Evolutionary conservation across 768 basidiomycete genomes (phyloP), one percentile per base, ranked within the genome.

Genomic region (Artomyces pyxidatus): DNA sequence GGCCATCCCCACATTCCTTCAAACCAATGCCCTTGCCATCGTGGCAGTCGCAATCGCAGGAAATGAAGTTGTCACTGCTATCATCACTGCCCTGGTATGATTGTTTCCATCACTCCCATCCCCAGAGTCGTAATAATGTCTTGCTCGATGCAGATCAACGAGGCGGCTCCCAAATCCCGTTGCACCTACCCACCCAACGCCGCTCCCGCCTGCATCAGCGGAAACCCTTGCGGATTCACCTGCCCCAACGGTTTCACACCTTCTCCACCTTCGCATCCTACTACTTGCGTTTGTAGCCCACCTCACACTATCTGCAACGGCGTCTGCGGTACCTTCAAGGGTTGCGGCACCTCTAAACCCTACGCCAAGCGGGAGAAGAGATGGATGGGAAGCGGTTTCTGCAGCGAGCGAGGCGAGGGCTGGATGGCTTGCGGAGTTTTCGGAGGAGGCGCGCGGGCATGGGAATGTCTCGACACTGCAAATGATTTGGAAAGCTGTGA

Each of bases 401-500:
- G 56, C 42, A 4, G 17, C 0, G 39, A 50, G 17, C 40, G 14
- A 37, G 59, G 53, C 6, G 49, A 17, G 2, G 74, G 71, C 3
- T 58, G 63, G 48, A 65, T 65, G 0, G 68, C 72, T 2, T 78
- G 77, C 49, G 71, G 71, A 6, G 62, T 77, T 45, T 67, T 63
- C 22, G 70, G 72, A 16, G 61, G 70, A 11, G 57, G 58, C 14
- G 51, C 60, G 11, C 60, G 64, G 2, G 67, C 71, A 3, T 76
- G 73, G 71, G 76, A 78, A 50, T 77, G 76, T 49, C 55, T 79
- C 39, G 59, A 78, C 54, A 74, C 69, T 1, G 64, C 61, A 50
- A 63, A 57, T 35, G 74, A 78, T 35, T 65, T 79, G 7, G 76
- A 76, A 59, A 76, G 75, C 61, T 79, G 77, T 78, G 47, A 49